Percentiles rank a stretch among this genome's conserved stretches.
Evolutionary conservation across 176 grass and related monocot genomes (phyloP).

Genomic region (Raddia distichophylla): DNA sequence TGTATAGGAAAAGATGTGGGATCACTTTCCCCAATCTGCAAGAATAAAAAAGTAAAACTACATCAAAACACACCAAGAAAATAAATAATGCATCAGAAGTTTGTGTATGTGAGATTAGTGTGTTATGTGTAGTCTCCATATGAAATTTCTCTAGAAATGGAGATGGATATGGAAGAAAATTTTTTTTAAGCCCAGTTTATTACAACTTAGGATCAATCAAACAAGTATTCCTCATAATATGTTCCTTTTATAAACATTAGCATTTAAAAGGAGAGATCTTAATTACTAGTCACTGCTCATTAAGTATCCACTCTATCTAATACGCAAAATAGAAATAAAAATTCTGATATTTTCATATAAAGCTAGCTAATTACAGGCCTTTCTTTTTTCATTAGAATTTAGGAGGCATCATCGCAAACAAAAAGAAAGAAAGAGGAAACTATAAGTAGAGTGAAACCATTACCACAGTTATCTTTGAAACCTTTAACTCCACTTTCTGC

Average conservation of each 20-base stretch:
- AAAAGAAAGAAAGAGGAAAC: conserved; percentile 24
- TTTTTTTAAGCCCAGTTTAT: not conserved
- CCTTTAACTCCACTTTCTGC: conserved; percentile 95
- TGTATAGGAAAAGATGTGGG: conserved; percentile 90
- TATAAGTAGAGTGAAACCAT: conserved; percentile 31
- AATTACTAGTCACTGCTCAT: not conserved
- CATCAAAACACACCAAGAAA: conserved; percentile 22
- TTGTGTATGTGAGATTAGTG: not conserved
- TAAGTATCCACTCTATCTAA: not conserved
- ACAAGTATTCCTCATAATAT: not conserved
- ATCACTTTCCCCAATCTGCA: conserved; percentile 95
- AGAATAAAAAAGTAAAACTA: conserved; percentile 37
- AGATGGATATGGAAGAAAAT: not conserved
- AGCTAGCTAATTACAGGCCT: not conserved
- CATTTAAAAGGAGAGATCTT: conserved; percentile 33
- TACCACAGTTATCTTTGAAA: conserved; percentile 83
- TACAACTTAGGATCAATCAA: conserved; percentile 16
- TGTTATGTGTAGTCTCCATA: not conserved
- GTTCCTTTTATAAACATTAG: not conserved
- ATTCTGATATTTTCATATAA: not conserved
- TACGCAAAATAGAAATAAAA: not conserved
- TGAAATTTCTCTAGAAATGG: not conserved
- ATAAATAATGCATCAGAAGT: not conserved
- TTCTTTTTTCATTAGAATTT: conserved; percentile 1
- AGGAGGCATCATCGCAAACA: not conserved